Conservation (phyloP, 2,329 filamentous ascomycete genomes). For the Endocalyx cinctus region DNA sequence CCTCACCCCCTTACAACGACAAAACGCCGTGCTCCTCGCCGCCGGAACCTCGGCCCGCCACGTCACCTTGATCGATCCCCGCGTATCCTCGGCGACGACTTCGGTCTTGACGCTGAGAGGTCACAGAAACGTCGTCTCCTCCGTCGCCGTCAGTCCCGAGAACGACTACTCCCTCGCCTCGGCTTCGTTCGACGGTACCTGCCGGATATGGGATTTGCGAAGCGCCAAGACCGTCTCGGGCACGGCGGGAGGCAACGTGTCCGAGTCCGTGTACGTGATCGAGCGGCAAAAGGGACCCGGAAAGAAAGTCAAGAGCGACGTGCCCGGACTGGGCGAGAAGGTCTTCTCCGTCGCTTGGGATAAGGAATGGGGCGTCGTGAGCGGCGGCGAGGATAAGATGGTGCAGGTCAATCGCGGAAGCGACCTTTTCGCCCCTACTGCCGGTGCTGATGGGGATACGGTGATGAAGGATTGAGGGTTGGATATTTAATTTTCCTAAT, state of each 20-base stretch:
- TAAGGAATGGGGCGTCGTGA: conserved; percentile 79
- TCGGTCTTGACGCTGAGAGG: conserved; percentile 88
- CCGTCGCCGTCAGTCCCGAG: conserved; percentile 47
- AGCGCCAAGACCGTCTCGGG: conserved; percentile 57
- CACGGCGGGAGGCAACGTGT: conserved; percentile 58
- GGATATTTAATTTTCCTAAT: too few species aligned
- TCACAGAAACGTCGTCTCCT: conserved; percentile 69
- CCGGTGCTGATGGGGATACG: neutral
- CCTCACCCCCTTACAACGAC: conserved; percentile 66
- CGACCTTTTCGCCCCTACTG: conserved; percentile 34
- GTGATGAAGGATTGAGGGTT: neutral
- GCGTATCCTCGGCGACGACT: conserved; percentile 69
- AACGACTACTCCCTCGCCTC: conserved; percentile 82
- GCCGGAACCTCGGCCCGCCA: conserved; percentile 81
- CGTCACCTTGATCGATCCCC: conserved; percentile 89
- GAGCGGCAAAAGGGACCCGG: conserved; percentile 60
- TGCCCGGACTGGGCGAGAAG: conserved; percentile 80
- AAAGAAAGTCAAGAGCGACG: conserved; percentile 30
- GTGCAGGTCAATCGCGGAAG: conserved; percentile 82
- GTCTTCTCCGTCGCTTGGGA: conserved; percentile 90
- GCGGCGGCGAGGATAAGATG: conserved; percentile 86
- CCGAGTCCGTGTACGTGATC: conserved; percentile 73
- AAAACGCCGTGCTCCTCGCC: conserved; percentile 49
- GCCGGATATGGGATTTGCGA: conserved; percentile 88
- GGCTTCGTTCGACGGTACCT: conserved; percentile 88